Evolutionary conservation across 1,284 basidiomycete species (phyloP), one percentile per base, ranked within the genome.

Genomic region (Erythrobasidium hasegawianum): DNA sequence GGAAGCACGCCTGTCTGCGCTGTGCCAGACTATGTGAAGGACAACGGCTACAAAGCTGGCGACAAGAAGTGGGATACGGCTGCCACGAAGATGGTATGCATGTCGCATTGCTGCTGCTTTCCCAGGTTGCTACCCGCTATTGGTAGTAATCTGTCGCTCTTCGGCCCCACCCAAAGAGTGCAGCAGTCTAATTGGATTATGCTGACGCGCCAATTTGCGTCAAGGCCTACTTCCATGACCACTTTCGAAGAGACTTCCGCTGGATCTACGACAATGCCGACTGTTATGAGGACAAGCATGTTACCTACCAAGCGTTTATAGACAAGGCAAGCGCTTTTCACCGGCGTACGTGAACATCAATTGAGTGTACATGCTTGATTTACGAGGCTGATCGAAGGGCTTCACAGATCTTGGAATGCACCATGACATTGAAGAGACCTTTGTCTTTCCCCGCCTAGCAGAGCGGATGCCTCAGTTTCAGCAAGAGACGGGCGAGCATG

Each of bases 391-490:
- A n/a, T n/a, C n/a, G n/a, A n/a, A n/a, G 33, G 33, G 33, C 33
- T 33, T 33, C 13, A 64, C 67, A 29, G 58, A 67, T 26, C 69
- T 75, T 33, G 73, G 74, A 22, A 69, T 62, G 57, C 74, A 75
- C 47, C 74, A 75, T 52, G 57, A 27, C 1, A 75, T 75, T 56
- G 74, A 75, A 57, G 74, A 75, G 29, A 58, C 65, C 2, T 68
- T 69, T 65, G 69, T 75, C 64, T 75, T 75, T 64, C 74, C 74
- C 10, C 61, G 54, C 4, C 69, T 75, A 22, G 72, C 73, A 20
- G 65, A 57, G 14, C 67, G 70, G 33, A 67, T 75, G 40, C 74
- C 74, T 2, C 68, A 72, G 27, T 75, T 75, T 39, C 20, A 49
- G 29, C 20, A 40, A 38, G 61, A 45, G 14, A 56, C 61, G 8